Conservation (phyloP, 257 asterid species). For the Thymus mandschuricus region DNA sequence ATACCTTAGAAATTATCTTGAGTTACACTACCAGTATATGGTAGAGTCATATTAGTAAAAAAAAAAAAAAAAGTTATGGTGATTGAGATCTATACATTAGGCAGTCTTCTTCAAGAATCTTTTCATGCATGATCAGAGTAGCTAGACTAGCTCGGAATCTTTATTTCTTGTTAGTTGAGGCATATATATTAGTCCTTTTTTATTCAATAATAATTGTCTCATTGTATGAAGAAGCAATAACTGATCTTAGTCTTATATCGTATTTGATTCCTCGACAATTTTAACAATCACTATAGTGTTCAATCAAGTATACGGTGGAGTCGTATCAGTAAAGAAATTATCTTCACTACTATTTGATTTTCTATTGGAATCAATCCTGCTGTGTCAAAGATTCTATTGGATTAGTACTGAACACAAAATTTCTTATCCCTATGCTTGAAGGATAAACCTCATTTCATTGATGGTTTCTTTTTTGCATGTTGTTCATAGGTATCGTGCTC, state of each 20-base stretch:
- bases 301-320: not conserved
- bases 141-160: no score
- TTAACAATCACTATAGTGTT: not conserved
- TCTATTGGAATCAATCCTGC: not conserved
- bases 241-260: not conserved
- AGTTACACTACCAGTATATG: no score
- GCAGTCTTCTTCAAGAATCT: no score
- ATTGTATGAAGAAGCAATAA: conserved; percentile 1
- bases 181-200: not conserved
- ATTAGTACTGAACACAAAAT: not conserved
- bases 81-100: no score
- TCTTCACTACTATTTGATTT: not conserved
- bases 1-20: no score
- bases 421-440: no score
- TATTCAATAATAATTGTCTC: not conserved
- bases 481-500: conserved; percentile 63
- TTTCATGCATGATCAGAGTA: no score
- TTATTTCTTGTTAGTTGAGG: no score
- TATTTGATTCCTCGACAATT: not conserved
- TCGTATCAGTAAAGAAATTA: not conserved
- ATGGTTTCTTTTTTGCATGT: not conserved
- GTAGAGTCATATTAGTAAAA: no score
- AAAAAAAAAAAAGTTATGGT: no score
- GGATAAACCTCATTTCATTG: not conserved
- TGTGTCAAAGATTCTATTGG: not conserved